These are phyloP conservation scores for Dictyostelium intermedium DNA, from an alignment of 78 protist species.

Conservation along the genomic window DNA sequence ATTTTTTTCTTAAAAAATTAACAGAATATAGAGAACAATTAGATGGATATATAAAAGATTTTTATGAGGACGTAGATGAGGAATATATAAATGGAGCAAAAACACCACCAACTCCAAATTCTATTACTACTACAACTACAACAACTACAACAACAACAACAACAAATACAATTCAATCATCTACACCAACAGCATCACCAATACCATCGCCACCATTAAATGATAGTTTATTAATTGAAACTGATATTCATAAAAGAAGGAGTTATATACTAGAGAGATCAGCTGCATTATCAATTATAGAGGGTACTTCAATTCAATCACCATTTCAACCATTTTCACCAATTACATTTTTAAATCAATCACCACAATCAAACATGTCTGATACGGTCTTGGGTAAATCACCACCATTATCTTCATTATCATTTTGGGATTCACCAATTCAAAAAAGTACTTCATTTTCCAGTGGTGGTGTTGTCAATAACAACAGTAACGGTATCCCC, in stretches of 20 bases:
- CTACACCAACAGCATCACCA: not conserved
- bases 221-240: not conserved
- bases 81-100: not conserved
- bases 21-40: slow-evolving; percentile 50
- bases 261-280: slow-evolving; percentile 21
- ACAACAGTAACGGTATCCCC: not conserved
- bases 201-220: not conserved
- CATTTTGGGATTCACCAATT: slow-evolving; percentile 62
- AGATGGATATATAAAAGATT: slow-evolving; percentile 50
- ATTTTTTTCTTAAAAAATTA: not conserved
- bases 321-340: slow-evolving; percentile 28
- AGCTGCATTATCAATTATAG: slow-evolving; percentile 7
- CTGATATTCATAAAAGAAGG: not conserved
- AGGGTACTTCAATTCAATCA: slow-evolving; percentile 1
- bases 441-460: not conserved
- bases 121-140: not conserved
- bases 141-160: not conserved
- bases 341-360: not conserved
- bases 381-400: not conserved
- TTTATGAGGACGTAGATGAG: slow-evolving; percentile 43
- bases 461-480: not conserved
- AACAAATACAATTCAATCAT: not conserved
- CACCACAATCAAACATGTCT: not conserved
- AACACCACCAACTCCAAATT: not conserved
- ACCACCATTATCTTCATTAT: slow-evolving; percentile 35